Base-by-base conservation (phyloP, 1,139 yeast genomes). In the Candida freyschussii region DNA sequence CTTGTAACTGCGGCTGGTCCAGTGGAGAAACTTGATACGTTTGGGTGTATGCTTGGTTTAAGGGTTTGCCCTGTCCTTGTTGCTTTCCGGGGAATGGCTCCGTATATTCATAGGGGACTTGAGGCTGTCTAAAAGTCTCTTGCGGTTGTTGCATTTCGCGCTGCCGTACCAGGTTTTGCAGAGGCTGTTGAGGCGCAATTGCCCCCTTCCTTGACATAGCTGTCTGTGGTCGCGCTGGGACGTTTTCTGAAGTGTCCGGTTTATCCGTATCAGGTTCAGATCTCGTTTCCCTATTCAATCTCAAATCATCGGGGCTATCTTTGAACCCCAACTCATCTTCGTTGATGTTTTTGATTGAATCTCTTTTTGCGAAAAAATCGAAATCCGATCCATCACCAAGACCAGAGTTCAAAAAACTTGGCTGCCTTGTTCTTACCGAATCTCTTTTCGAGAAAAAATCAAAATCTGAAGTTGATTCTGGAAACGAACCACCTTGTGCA, bases 361-460 rank as follows among this genome's bases (percentile, higher is more conserved):
- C 53, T 32, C 53, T 45, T 25, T 48, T 50, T 2, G 50, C 37
- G 23, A 48, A 48, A 21, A 47, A 37, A 21, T 50, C 53, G 34
- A 46, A 46, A 24, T 48, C 49, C 13, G 31, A 33, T 6, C 44
- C 41, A 5, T 45, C 41, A 24, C 42, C 50, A 17, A 24, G 24
- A 27, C 32, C 34, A 21, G 40, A 31, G 15, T 45, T 47, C 13
- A 45, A 21, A 27, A 50, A 47, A 26, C 53, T 50, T 29, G 54
- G 45, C n/a, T 41, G 50, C 36, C 52, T 47, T 13, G 45, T 40
- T 32, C 36, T 41, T 4, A 45, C 36, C 7, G 52, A 46, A 27
- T 49, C 53, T 33, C 51, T 44, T 23, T 43, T 46, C 3, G 34
- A 25, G 17, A 46, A 47, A 18, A 45, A 41, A 28, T 46, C 51